Base-by-base conservation (phyloP, 805 yeast species). In the Pichia kluyveri region DNA sequence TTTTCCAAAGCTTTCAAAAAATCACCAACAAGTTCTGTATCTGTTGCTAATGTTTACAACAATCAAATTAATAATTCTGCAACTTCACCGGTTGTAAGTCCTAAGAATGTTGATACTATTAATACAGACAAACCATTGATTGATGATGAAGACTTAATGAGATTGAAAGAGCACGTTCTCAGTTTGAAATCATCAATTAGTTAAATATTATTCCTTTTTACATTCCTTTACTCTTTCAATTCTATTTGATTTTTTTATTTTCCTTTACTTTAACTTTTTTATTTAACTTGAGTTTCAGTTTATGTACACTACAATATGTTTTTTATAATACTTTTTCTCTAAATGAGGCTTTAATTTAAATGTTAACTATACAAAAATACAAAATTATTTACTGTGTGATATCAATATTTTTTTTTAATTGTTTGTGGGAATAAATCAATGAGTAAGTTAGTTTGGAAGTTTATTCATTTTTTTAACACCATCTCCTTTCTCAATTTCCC, bases 131-230 rank as follows among this genome's bases (percentile, higher is more conserved):
- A 43, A 32, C 9, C 32, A 10, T 17, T 49, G 4, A 43, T 51
- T 45, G 57, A 64, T 47, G 62, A 60, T 49, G 63, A 59, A 38
- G 68, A 64, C 49, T 52, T 64, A 39, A 54, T 46, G 37, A 57
- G 58, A 40, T 49, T 64, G 46, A 60, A 59, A 41, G 64, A 59
- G 46, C 58, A 56, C 36, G 65, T 63, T 26, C 39, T 62, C 45
- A 62, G 55, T 43, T 46, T 64, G 54, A 63, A 60, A 47, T 50
- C 62, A 30, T 43, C 60, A 7, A 52, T 53, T 27, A 51, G 42
- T 38, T 55, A 40, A 44, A 4, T 26, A 18, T 19, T 8, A 9
- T 27, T 15, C 34, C 42, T 17, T 5, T 18, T 40, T 11, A 40
- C 17, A 38, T 39, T 11, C 31, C 28, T 26, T 4, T n/a, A 12